A percentile compares a stretch with the other conserved stretches of the same genome.
Conservation (phyloP, 23 red algal species). For the Agarophyton chilense region DNA sequence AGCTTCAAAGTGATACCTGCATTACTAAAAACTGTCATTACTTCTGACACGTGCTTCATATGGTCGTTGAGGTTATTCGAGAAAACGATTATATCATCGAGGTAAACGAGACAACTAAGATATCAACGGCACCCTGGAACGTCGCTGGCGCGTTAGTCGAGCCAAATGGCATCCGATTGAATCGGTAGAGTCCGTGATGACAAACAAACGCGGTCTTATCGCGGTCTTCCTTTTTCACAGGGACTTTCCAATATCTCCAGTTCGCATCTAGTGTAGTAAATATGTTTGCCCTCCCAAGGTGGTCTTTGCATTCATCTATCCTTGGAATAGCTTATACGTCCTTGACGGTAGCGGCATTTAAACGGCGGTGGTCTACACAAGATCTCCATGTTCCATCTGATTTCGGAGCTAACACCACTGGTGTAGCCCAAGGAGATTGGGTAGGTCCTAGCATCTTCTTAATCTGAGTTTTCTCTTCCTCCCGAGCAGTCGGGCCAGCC, state of each 20-base stretch:
- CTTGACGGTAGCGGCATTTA: neutral
- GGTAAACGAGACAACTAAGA: slow-evolving; percentile 54
- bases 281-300: no score
- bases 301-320: neutral
- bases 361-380: neutral
- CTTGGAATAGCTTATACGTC: neutral
- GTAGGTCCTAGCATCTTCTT: neutral
- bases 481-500: neutral
- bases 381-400: neutral
- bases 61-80: slow-evolving; percentile 24
- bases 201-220: slow-evolving; percentile 19
- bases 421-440: neutral
- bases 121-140: slow-evolving; percentile 62
- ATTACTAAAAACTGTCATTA: slow-evolving; percentile 11
- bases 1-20: slow-evolving; percentile 53
- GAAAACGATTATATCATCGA: slow-evolving; percentile 56
- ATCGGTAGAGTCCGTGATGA: slow-evolving; percentile 10
- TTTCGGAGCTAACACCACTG: neutral
- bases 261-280: no score
- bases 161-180: slow-evolving; percentile 48
- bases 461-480: neutral
- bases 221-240: no score
- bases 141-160: slow-evolving; percentile 52
- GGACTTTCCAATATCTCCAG: no score
- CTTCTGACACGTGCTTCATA: slow-evolving; percentile 15